A percentile compares a stretch with the other conserved stretches of the same genome.
Conservation (phyloP, 139 green algal species). For the Micromonas pusilla region DNA sequence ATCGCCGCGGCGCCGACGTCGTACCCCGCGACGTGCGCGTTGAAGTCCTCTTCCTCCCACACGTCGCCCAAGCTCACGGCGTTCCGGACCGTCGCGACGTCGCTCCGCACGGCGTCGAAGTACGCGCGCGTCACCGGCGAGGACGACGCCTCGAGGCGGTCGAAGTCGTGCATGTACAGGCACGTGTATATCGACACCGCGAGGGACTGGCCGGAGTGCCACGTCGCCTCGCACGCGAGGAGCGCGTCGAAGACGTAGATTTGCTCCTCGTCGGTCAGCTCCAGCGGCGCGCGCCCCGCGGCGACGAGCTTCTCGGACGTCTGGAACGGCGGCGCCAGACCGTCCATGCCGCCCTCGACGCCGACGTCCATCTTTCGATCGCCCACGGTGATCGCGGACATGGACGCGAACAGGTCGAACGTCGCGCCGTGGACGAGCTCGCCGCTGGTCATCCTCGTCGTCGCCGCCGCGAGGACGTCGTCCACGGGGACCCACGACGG, state of each 20-base stretch:
- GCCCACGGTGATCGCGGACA: slow-evolving; percentile 71
- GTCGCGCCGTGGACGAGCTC: slow-evolving; percentile 63
- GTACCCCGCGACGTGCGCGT: slow-evolving; percentile 30
- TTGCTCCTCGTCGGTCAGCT: slow-evolving; percentile 31
- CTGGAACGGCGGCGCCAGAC: too few relatives aligned
- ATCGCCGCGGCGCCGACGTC: too few relatives aligned
- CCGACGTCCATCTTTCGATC: slow-evolving; percentile 86
- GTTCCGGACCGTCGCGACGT: slow-evolving; percentile 21
- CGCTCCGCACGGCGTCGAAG: not conserved
- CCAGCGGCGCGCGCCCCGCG: slow-evolving; percentile 40
- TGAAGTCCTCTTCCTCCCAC: slow-evolving; percentile 52
- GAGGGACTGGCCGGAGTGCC: slow-evolving; percentile 59
- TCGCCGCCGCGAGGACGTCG: not conserved
- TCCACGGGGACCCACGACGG: too few relatives aligned
- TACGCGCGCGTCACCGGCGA: not conserved
- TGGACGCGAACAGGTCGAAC: slow-evolving; percentile 84
- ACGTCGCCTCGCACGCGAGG: slow-evolving; percentile 41
- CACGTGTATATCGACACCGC: slow-evolving; percentile 74
- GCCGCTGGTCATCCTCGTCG: slow-evolving; percentile 41
- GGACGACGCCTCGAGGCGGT: not conserved
- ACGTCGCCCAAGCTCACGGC: slow-evolving; percentile 48
- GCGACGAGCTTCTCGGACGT: slow-evolving; percentile 50
- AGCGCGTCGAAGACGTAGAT: slow-evolving; percentile 42
- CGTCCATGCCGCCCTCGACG: slow-evolving; percentile 15
- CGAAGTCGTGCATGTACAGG: slow-evolving; percentile 66